Evolutionary conservation across 208 protist species (phyloP).

Genomic region (Naegleria gruberi): DNA sequence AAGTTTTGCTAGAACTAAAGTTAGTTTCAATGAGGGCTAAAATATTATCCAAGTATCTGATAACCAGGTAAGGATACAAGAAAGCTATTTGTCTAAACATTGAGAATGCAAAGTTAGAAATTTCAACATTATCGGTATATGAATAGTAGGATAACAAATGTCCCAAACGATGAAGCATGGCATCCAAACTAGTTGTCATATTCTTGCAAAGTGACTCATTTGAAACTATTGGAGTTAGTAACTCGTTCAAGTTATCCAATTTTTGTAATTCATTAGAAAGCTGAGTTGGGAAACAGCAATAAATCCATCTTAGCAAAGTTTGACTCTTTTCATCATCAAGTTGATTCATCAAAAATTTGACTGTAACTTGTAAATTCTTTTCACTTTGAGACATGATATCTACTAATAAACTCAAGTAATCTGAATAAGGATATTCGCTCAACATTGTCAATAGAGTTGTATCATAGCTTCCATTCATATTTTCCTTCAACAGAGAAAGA

Average conservation of each 20-base stretch:
- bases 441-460: neutral
- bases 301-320: neutral
- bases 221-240: neutral
- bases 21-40: neutral
- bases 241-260: neutral
- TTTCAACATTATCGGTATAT: neutral
- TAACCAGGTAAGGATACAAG: neutral
- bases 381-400: neutral
- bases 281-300: neutral
- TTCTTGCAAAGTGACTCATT: neutral
- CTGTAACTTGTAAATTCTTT: neutral
- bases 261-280: neutral
- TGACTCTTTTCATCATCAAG: neutral
- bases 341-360: neutral
- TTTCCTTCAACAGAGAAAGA: neutral
- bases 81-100: neutral
- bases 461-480: neutral
- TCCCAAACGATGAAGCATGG: neutral
- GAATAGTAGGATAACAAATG: neutral
- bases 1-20: neutral
- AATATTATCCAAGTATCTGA: neutral
- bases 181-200: neutral
- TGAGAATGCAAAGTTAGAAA: neutral
- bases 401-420: neutral
- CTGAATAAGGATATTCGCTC: neutral